Evolutionary conservation across 2,329 filamentous ascomycete species (phyloP).

Genomic region (Epichloe hybrida): DNA sequence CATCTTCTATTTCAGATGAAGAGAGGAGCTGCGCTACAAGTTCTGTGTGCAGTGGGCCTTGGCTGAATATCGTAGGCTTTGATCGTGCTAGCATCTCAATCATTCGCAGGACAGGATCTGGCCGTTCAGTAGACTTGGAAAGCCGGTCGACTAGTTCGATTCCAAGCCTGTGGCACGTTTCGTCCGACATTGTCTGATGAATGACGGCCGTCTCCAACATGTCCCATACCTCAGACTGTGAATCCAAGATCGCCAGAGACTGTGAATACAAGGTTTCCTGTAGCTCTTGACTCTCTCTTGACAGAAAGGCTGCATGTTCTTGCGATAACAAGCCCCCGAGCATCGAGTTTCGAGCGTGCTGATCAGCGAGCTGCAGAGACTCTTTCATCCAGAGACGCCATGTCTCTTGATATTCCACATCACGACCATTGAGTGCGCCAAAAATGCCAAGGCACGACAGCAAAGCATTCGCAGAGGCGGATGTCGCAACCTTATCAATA

Average conservation of each 20-base stretch:
- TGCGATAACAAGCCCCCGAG: slow-evolving; percentile 35
- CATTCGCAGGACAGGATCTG: slow-evolving; percentile 24
- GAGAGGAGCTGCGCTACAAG: slow-evolving; percentile 40
- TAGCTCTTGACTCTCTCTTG: slow-evolving; percentile 25
- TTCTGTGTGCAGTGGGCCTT: slow-evolving; percentile 31
- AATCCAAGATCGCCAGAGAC: slow-evolving; percentile 25
- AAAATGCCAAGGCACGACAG: slow-evolving; percentile 51
- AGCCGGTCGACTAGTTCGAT: slow-evolving; percentile 22
- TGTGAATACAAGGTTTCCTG: slow-evolving; percentile 33
- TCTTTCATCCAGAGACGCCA: slow-evolving; percentile 32
- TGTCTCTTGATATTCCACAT: slow-evolving; percentile 23
- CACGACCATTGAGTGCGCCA: slow-evolving; percentile 27
- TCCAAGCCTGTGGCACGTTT: slow-evolving; percentile 20
- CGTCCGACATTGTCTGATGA: slow-evolving; percentile 26
- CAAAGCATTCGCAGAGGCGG: slow-evolving; percentile 54
- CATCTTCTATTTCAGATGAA: slow-evolving; percentile 36
- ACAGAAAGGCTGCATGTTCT: slow-evolving; percentile 23
- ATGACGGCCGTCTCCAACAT: slow-evolving; percentile 35
- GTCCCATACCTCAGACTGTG: slow-evolving; percentile 23
- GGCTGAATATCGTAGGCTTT: slow-evolving; percentile 29
- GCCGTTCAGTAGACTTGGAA: slow-evolving; percentile 15
- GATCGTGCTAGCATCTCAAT: slow-evolving; percentile 35
- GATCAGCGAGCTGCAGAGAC: slow-evolving; percentile 22
- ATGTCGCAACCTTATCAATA: slow-evolving; percentile 46
- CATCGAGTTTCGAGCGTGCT: slow-evolving; percentile 14